phyloP scores from a whole-genome alignment of 768 basidiomycete genomes.

The Gelatoporia subvermispora region DNA sequence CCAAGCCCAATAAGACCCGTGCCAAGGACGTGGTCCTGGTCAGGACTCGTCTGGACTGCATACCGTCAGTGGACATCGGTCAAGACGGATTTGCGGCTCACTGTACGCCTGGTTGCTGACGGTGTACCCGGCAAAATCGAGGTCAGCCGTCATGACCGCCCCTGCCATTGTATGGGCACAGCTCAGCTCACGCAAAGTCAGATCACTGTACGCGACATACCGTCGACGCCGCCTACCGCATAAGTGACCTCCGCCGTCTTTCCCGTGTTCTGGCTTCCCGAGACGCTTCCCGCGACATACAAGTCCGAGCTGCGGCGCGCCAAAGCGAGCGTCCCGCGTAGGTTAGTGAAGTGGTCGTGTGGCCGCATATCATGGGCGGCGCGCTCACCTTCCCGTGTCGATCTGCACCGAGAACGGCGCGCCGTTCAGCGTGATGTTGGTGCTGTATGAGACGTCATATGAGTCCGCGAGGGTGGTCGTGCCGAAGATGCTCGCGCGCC shows the following conservation, averaged over 20 bases:
- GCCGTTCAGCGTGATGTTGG: conserved; percentile 37
- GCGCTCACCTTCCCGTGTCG: conserved; percentile 42
- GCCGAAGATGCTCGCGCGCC: conserved; percentile 26
- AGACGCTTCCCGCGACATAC: conserved; percentile 48
- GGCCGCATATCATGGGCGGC: neutral
- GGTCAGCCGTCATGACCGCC: conserved; percentile 36
- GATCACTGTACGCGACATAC: conserved; percentile 26
- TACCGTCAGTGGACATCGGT: neutral
- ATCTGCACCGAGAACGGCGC: conserved; percentile 29
- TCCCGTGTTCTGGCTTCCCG: conserved; percentile 34
- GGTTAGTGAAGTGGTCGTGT: neutral
- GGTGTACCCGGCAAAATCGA: conserved; percentile 41
- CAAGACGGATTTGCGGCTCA: conserved; percentile 23
- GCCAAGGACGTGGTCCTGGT: conserved; percentile 26
- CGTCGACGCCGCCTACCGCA: conserved; percentile 48
- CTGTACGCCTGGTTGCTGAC: conserved; percentile 43
- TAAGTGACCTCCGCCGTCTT: conserved; percentile 40
- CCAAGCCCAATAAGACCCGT: conserved; percentile 54
- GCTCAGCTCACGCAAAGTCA: neutral
- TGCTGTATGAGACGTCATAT: conserved; percentile 30
- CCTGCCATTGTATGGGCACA: conserved; percentile 26
- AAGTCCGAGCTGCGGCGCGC: conserved; percentile 50
- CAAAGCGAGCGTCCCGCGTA: neutral
- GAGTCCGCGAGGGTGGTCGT: conserved; percentile 23
- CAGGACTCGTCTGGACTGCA: conserved; percentile 37